Conservation (phyloP, 768 basidiomycete genomes). For the Symmetrospora coprosmae region DNA sequence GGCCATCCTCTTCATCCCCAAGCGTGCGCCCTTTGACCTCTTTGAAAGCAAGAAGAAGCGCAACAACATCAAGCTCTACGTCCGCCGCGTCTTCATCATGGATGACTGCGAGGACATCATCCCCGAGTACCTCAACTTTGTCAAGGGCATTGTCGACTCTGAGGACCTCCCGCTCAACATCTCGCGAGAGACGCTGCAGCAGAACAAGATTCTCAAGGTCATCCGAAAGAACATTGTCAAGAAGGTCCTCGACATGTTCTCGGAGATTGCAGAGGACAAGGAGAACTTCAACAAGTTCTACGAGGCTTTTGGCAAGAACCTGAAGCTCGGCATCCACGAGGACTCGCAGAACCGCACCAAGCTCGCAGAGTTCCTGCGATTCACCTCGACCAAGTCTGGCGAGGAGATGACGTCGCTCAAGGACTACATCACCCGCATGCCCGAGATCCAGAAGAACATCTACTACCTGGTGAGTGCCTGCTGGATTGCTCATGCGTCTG, state of each 20-base stretch:
- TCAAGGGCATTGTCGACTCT: slow-evolving; percentile 97
- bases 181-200: slow-evolving; percentile 97
- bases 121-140: slow-evolving; percentile 98
- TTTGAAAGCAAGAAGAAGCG: slow-evolving; percentile 99
- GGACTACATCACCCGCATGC: slow-evolving; percentile 99
- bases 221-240: slow-evolving; percentile 99
- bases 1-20: slow-evolving; percentile 93
- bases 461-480: slow-evolving; percentile 52
- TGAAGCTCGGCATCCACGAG: slow-evolving; percentile 99
- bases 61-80: slow-evolving; percentile 99
- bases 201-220: slow-evolving; percentile 99
- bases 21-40: slow-evolving; percentile 96
- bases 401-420: slow-evolving; percentile 90
- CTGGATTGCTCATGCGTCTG: not conserved
- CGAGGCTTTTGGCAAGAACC: slow-evolving; percentile 88
- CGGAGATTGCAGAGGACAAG: slow-evolving; percentile 98
- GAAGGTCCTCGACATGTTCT: slow-evolving; percentile 88
- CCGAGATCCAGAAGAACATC: slow-evolving; percentile 93
- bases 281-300: slow-evolving; percentile 85
- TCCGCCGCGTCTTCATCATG: slow-evolving; percentile 99
- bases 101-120: slow-evolving; percentile 99
- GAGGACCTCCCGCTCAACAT: slow-evolving; percentile 99
- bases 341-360: slow-evolving; percentile 98
- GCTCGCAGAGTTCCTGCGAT: slow-evolving; percentile 96
- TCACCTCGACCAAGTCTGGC: slow-evolving; percentile 83